These are phyloP conservation scores for Heterobasidion annosum DNA, from an alignment of 1,284 basidiomycete genomes.

Conservation along the genomic window DNA sequence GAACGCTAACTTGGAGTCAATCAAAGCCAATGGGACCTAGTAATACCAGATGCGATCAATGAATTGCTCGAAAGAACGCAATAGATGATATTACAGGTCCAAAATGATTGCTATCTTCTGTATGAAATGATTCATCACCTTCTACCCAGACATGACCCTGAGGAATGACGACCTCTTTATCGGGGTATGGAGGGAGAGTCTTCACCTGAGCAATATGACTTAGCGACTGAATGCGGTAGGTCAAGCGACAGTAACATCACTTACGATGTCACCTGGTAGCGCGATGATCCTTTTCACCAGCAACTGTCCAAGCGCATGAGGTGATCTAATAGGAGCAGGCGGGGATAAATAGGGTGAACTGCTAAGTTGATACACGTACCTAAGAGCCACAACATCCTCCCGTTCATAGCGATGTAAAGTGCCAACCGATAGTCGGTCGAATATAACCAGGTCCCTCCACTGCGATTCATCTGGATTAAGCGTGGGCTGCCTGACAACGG, in stretches of 20 bases:
- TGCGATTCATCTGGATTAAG: constrained; percentile 62
- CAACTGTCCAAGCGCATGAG: constrained; percentile 40
- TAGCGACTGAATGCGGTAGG: background rate
- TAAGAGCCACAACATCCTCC: constrained; percentile 60
- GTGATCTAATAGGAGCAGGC: constrained; percentile 37
- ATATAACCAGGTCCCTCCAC: constrained; percentile 55
- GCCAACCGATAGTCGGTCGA: constrained; percentile 42
- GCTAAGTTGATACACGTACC: constrained; percentile 24
- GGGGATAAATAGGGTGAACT: background rate
- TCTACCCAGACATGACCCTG: constrained; percentile 67
- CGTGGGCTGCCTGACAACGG: constrained; percentile 54
- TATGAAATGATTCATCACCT: constrained; percentile 61
- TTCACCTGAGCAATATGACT: constrained; percentile 28
- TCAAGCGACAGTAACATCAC: constrained; percentile 2
- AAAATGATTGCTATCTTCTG: constrained; percentile 65
- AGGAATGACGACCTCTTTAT: constrained; percentile 45
- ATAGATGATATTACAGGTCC: constrained; percentile 44
- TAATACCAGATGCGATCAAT: background rate
- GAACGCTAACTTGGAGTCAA: constrained; percentile 51
- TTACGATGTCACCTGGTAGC: constrained; percentile 47
- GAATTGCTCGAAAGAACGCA: background rate
- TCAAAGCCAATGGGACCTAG: constrained; percentile 52
- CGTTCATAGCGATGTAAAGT: constrained; percentile 28
- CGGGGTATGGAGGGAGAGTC: constrained; percentile 63
- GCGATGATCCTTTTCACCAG: constrained; percentile 66